Base-by-base conservation (phyloP, 495 filamentous ascomycete genomes). In the Penicillium ucsense region DNA sequence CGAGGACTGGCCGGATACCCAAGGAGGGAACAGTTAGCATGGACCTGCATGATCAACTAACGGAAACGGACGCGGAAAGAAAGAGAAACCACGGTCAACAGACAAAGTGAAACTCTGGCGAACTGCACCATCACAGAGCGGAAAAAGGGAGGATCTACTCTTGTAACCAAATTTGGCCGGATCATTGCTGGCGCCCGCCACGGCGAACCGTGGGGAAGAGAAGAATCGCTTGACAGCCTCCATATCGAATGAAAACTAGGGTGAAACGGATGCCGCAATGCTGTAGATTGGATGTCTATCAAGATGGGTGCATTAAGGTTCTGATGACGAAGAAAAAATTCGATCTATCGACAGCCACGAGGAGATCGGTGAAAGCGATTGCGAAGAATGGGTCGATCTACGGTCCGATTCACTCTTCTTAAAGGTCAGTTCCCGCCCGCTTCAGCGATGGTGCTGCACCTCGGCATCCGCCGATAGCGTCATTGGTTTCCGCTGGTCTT, bases 101-200 rank as follows among this genome's bases (percentile, higher is more conserved):
- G 20, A 20, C 20, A 37, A n/a, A 10, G 9, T 42, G 37, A 20
- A 27, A 6, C 10, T 11, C 4, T 28, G 10, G 12, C 11, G 12
- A 39, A 10, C 6, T 37, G 8, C 35, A 6, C n/a, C 7, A 12
- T 29, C 29, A 3, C 12, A 28, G 11, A 6, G 43, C 30, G n/a
- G 33, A 37, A 6, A 6, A n/a, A 3, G 43, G 31, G 35, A 45
- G 11, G 30, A 7, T 71, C 41, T 63, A 88, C 89, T 79, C 71
- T 90, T 90, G 70, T 94, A 86, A n/a, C 92, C 92, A 61, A 84
- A 96, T 62, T 95, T 95, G 50, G 71, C 65, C 41, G 86, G 67
- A 64, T 92, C 87, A 38, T 82, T 84, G 68, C 83, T 88, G 4
- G 92, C 92, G 50, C 91, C 91, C 34, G 91, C 89, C 37, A 98